These are phyloP conservation scores for Metrosideros polymorpha DNA, from an alignment of 441 rosid genomes.

Conservation along the genomic window DNA sequence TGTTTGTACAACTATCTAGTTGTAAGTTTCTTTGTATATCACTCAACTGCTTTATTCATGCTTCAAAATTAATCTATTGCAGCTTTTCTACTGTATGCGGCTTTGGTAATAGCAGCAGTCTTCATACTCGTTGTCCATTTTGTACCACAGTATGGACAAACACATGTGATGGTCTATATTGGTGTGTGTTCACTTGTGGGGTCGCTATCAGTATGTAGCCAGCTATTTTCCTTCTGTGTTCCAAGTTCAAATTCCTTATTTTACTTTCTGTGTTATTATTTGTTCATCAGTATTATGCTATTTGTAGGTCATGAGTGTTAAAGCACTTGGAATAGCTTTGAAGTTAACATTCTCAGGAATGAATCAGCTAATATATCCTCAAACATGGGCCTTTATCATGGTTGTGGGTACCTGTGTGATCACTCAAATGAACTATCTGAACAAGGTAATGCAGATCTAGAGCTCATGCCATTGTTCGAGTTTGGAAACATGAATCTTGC, in stretches of 20 bases:
- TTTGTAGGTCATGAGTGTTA: slow-evolving; percentile 66
- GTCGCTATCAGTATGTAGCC: slow-evolving; percentile 50
- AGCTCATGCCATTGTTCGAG: neutral
- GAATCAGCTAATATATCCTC: slow-evolving; percentile 61
- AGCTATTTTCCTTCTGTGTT: neutral
- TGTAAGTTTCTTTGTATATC: neutral
- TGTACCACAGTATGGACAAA: slow-evolving; percentile 57
- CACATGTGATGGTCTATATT: slow-evolving; percentile 63
- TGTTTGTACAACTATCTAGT: neutral
- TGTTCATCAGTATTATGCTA: neutral
- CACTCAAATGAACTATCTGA: slow-evolving; percentile 61
- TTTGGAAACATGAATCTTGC: neutral
- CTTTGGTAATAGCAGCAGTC: slow-evolving; percentile 42
- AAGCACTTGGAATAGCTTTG: slow-evolving; percentile 65
- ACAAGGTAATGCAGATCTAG: slow-evolving; percentile 32
- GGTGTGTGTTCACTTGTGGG: slow-evolving; percentile 68
- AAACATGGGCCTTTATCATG: slow-evolving; percentile 53
- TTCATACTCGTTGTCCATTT: slow-evolving; percentile 31
- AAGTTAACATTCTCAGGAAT: slow-evolving; percentile 61
- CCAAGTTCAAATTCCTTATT: neutral
- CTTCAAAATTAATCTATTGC: slow-evolving; percentile 2
- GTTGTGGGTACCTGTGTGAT: slow-evolving; percentile 49
- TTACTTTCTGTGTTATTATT: neutral
- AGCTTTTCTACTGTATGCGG: slow-evolving; percentile 59
- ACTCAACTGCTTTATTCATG: neutral